Percentiles rank a stretch among this genome's conserved stretches.
Evolutionary conservation across 1,284 basidiomycete species (phyloP).

Genomic region (Ustilago trichophora): DNA sequence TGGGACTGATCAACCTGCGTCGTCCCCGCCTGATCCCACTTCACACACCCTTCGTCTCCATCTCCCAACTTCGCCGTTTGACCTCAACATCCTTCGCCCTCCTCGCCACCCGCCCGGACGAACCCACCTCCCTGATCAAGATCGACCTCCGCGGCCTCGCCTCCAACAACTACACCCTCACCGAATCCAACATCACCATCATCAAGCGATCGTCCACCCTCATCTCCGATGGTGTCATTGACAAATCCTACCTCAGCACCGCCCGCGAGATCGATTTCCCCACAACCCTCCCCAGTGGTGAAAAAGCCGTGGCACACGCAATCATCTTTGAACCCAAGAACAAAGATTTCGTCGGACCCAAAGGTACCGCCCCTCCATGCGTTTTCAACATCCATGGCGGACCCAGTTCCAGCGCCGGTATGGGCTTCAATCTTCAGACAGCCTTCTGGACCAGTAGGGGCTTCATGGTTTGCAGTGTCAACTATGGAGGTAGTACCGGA

Average conservation of each 20-base stretch:
- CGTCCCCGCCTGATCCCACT: slow-evolving; percentile 34
- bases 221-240: slow-evolving; percentile 30
- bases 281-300: slow-evolving; percentile 49
- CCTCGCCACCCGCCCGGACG: slow-evolving; percentile 25
- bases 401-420: slow-evolving; percentile 71
- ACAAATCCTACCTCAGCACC: slow-evolving; percentile 31
- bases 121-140: slow-evolving; percentile 34
- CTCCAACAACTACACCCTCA: slow-evolving; percentile 8
- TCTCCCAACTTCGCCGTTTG: slow-evolving; percentile 33
- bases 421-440: slow-evolving; percentile 70
- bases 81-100: slow-evolving; percentile 35
- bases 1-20: slow-evolving; percentile 46
- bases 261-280: slow-evolving; percentile 55
- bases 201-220: slow-evolving; percentile 43
- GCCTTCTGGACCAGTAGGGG: slow-evolving; percentile 69
- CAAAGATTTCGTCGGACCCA: slow-evolving; percentile 70
- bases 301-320: slow-evolving; percentile 67
- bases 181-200: slow-evolving; percentile 21
- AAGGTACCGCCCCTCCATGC: slow-evolving; percentile 74
- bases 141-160: slow-evolving; percentile 35
- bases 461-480: slow-evolving; percentile 73
- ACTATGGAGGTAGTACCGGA: slow-evolving; percentile 76
- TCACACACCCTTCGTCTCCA: slow-evolving; percentile 29
- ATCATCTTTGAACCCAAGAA: slow-evolving; percentile 75
- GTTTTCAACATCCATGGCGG: slow-evolving; percentile 76